Percentiles rank a stretch among this genome's conserved stretches.
phyloP scores from a whole-genome alignment of 2,329 filamentous ascomycete genomes.

The Penicillium sp. region DNA sequence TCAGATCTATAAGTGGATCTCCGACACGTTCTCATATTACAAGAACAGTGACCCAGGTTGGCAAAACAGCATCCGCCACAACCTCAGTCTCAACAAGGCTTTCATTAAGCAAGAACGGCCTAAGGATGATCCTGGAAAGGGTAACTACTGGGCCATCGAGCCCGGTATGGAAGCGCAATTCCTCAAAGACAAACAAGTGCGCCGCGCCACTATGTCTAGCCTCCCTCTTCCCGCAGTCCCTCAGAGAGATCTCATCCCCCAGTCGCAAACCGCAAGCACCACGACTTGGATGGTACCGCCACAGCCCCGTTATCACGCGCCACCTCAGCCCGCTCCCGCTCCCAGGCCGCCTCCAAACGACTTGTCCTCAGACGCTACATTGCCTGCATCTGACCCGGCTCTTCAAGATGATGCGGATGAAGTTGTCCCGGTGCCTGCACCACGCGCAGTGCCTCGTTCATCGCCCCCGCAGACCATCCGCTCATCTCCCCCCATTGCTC shows the following conservation, averaged over 20 bases:
- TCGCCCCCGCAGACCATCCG: slow-evolving; percentile 63
- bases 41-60: slow-evolving; percentile 80
- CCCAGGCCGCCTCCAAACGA: slow-evolving; percentile 46
- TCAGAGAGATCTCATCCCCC: slow-evolving; percentile 30
- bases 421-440: slow-evolving; percentile 37
- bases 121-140: slow-evolving; percentile 96
- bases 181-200: slow-evolving; percentile 75
- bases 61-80: slow-evolving; percentile 99
- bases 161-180: slow-evolving; percentile 87
- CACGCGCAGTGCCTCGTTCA: slow-evolving; percentile 39
- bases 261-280: slow-evolving; percentile 32
- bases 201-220: slow-evolving; percentile 47
- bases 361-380: slow-evolving; percentile 74
- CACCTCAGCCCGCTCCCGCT: slow-evolving; percentile 17
- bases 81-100: slow-evolving; percentile 92
- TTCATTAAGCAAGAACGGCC: slow-evolving; percentile 94
- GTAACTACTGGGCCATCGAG: slow-evolving; percentile 94
- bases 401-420: slow-evolving; percentile 55
- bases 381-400: slow-evolving; percentile 67
- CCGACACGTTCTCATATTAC: slow-evolving; percentile 90
- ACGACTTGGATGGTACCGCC: slow-evolving; percentile 38
- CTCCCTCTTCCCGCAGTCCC: slow-evolving; percentile 39
- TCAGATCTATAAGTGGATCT: slow-evolving; percentile 99
- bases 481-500: slow-evolving; percentile 82
- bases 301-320: slow-evolving; percentile 22